Conservation (phyloP, 352 stramenopile genomes). For the Globisporangium sylvaticum region DNA sequence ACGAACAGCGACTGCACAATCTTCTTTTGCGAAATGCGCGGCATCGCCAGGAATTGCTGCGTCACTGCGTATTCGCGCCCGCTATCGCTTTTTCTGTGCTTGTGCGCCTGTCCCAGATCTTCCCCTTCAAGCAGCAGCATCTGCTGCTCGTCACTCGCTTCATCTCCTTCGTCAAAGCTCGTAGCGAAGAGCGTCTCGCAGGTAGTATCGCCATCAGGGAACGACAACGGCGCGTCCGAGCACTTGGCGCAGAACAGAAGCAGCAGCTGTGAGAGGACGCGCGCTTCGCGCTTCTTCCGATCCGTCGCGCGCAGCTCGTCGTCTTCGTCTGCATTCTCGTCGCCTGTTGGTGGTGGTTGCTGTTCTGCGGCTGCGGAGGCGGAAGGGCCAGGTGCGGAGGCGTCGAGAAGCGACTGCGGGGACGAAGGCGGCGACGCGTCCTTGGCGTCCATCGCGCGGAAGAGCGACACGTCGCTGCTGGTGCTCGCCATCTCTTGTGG, state of each 20-base stretch:
- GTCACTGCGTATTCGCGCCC: constrained; percentile 29
- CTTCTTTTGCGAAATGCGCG: constrained; percentile 34
- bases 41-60: constrained; percentile 33
- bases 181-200: not conserved
- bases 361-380: not conserved
- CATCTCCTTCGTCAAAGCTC: not conserved
- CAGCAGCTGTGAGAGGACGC: constrained; percentile 42
- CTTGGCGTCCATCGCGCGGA: constrained; percentile 7
- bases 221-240: not conserved
- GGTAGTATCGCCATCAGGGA: not conserved
- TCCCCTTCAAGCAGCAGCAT: not conserved
- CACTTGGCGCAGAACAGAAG: constrained; percentile 34
- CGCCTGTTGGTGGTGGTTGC: not conserved
- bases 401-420: not conserved
- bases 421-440: not conserved
- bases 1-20: constrained; percentile 45
- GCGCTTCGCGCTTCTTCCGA: constrained; percentile 26
- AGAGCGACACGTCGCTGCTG: constrained; percentile 9
- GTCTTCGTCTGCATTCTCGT: not conserved
- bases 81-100: constrained; percentile 5
- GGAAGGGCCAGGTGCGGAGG: not conserved
- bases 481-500: constrained; percentile 4
- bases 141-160: not conserved
- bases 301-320: constrained; percentile 3
- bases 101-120: not conserved